Evolutionary conservation across 2,329 filamentous ascomycete species (phyloP).

Genomic region (Amphichorda felina): DNA sequence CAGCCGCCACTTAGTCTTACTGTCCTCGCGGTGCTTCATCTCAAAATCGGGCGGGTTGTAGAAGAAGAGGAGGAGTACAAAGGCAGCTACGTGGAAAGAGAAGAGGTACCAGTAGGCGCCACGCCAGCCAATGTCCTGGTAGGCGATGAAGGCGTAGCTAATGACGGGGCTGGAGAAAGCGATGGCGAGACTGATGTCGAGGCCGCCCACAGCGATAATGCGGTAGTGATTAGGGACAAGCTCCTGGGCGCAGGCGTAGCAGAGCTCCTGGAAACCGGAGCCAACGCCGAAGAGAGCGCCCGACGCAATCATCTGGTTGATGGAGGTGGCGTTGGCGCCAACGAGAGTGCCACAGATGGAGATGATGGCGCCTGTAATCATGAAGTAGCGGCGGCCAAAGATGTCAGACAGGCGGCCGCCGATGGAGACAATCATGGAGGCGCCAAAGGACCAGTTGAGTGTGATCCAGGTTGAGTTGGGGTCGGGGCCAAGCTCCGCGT

Average conservation of each 20-base stretch:
- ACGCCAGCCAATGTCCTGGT: slow-evolving; percentile 15
- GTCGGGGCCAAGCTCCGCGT: slow-evolving; percentile 19
- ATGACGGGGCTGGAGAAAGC: slow-evolving; percentile 12
- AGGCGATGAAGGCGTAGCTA: slow-evolving; percentile 17
- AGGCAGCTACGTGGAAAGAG: slow-evolving; percentile 15
- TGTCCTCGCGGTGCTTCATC: slow-evolving; percentile 17
- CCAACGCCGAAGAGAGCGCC: slow-evolving; percentile 26
- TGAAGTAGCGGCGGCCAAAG: slow-evolving; percentile 25
- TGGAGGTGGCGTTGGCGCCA: slow-evolving; percentile 22
- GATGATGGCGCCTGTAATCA: slow-evolving; percentile 19
- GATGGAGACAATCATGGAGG: slow-evolving; percentile 19
- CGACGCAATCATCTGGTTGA: slow-evolving; percentile 26
- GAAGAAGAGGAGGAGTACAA: slow-evolving; percentile 12
- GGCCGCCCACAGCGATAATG: slow-evolving; percentile 21
- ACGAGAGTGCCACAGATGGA: slow-evolving; percentile 22
- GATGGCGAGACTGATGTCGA: slow-evolving; percentile 16
- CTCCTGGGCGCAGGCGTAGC: slow-evolving; percentile 22
- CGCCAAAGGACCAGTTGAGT: slow-evolving; percentile 17
- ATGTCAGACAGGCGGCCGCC: slow-evolving; percentile 24
- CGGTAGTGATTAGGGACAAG: slow-evolving; percentile 23
- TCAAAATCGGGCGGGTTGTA: slow-evolving; percentile 22
- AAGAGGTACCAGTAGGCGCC: slow-evolving; percentile 20
- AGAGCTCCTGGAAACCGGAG: slow-evolving; percentile 25
- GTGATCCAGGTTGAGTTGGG: slow-evolving; percentile 22
- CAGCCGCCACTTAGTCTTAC: slow-evolving; percentile 12